Evolutionary conservation across 164 flowering plant genomes (phyloP).

Genomic region (Vitis riparia): DNA sequence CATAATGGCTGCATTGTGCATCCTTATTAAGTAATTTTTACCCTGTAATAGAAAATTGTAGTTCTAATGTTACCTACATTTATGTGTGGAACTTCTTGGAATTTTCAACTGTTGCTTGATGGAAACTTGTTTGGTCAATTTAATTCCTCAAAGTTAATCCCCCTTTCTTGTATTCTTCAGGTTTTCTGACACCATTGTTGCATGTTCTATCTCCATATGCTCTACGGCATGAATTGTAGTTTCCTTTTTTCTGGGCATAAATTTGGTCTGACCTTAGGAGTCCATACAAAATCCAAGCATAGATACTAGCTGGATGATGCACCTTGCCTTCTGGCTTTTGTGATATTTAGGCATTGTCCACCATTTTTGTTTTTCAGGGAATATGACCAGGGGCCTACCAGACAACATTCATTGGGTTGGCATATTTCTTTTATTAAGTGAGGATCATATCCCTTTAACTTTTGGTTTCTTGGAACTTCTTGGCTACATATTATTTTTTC

Average conservation of each 20-base stretch:
- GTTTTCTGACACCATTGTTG: not conserved
- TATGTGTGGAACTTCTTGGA: not conserved
- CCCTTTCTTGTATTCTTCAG: not conserved
- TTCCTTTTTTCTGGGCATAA: too few species aligned
- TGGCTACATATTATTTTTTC: slow-evolving; percentile 2
- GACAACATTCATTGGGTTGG: slow-evolving; percentile 69
- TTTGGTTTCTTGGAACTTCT: not conserved
- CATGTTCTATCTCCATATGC: too few species aligned
- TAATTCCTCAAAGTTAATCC: not conserved
- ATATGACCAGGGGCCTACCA: slow-evolving; percentile 35
- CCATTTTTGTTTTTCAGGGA: slow-evolving; percentile 44
- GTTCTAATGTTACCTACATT: not conserved
- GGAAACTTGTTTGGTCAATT: not conserved
- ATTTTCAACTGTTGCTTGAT: too few species aligned
- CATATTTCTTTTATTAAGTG: slow-evolving; percentile 85
- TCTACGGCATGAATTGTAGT: too few species aligned
- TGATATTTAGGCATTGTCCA: too few species aligned
- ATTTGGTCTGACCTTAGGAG: too few species aligned
- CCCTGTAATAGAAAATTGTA: not conserved
- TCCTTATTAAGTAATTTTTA: too few species aligned
- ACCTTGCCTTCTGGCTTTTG: too few species aligned
- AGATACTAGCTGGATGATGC: too few species aligned
- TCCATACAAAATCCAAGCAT: too few species aligned
- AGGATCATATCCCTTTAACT: slow-evolving; percentile 15
- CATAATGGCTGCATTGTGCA: too few species aligned